phyloP scores from a whole-genome alignment of 202 grass and related monocot genomes.

The Setaria italica region DNA sequence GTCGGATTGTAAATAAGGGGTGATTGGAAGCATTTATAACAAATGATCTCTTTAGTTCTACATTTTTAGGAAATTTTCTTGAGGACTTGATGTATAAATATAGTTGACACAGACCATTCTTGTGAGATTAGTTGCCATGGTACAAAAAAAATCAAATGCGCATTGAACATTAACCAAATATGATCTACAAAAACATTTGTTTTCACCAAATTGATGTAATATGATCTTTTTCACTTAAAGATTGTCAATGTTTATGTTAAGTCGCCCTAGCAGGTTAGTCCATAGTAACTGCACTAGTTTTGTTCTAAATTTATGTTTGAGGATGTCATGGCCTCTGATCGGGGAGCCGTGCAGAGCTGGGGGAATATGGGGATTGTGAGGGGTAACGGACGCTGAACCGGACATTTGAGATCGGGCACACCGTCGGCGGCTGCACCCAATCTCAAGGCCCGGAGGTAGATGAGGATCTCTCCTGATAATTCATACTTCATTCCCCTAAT shows the following conservation, averaged over 20 bases:
- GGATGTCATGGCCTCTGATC: not conserved
- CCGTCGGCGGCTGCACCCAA: no score
- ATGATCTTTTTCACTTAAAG: not conserved
- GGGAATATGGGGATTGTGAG: no score
- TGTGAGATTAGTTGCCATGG: not conserved
- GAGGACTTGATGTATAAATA: not conserved
- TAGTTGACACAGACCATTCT: not conserved
- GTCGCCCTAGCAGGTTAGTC: not conserved
- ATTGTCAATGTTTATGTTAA: not conserved
- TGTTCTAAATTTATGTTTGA: slow-evolving; percentile 25
- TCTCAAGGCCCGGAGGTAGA: no score
- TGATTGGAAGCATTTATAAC: not conserved
- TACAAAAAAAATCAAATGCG: not conserved
- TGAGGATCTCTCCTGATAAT: no score
- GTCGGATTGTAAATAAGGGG: not conserved
- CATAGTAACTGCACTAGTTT: not conserved
- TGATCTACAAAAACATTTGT: not conserved
- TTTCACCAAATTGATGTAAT: no score
- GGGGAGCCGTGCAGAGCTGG: no score
- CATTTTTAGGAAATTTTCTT: not conserved
- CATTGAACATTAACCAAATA: slow-evolving; percentile 4
- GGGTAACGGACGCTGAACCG: no score
- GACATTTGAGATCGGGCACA: no score
- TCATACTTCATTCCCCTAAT: no score
- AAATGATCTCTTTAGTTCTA: not conserved